A percentile compares a stretch with the other conserved stretches of the same genome.
phyloP scores from a whole-genome alignment of 352 stramenopile genomes.

The Pilasporangium apinafurcum region DNA sequence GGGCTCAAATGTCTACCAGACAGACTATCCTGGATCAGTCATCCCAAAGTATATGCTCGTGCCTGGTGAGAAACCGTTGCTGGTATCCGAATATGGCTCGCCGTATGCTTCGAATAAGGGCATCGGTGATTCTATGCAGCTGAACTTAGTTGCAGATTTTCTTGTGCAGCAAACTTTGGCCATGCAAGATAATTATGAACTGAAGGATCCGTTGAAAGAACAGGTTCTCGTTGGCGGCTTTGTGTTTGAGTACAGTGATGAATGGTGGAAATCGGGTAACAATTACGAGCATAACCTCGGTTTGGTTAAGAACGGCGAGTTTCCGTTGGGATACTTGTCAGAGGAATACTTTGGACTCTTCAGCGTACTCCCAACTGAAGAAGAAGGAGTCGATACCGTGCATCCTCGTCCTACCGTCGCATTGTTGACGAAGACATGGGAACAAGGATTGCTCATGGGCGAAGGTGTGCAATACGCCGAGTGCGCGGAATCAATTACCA shows the following conservation, averaged over 20 bases:
- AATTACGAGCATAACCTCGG: slow-evolving; percentile 47
- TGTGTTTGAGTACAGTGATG: slow-evolving; percentile 73
- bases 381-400: slow-evolving; percentile 23
- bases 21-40: slow-evolving; percentile 43
- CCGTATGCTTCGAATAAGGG: slow-evolving; percentile 46
- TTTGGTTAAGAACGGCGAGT: slow-evolving; percentile 29
- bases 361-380: slow-evolving; percentile 5
- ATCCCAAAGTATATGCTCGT: slow-evolving; percentile 44
- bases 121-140: slow-evolving; percentile 27
- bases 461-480: slow-evolving; percentile 30
- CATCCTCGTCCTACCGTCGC: slow-evolving; percentile 42
- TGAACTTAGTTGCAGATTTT: slow-evolving; percentile 32
- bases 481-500: too few relatives aligned
- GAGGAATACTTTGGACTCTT: slow-evolving; percentile 66
- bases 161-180: slow-evolving; percentile 36
- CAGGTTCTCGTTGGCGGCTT: slow-evolving; percentile 60
- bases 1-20: slow-evolving; percentile 71
- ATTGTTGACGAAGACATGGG: slow-evolving; percentile 41
- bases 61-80: slow-evolving; percentile 31
- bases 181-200: slow-evolving; percentile 54
- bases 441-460: slow-evolving; percentile 16
- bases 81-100: slow-evolving; percentile 60
- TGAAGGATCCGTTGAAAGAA: slow-evolving; percentile 30
- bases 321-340: slow-evolving; percentile 55
- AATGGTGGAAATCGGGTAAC: slow-evolving; percentile 67